phyloP scores from a whole-genome alignment of 306 rosid genomes.

The Cicer yamashitae region DNA sequence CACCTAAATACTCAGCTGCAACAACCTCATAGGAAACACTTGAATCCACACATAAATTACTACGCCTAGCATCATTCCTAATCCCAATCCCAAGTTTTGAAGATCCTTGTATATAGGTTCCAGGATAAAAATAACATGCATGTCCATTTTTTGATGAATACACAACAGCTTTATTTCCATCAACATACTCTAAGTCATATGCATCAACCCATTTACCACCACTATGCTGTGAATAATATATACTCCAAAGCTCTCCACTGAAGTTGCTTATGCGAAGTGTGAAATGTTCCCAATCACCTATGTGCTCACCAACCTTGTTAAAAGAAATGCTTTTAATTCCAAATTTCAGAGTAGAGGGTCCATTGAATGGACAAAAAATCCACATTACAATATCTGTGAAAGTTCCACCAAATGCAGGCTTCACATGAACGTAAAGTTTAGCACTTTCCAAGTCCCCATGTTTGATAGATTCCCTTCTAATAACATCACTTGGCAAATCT shows the following conservation, averaged over 20 bases:
- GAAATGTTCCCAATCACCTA: conserved; percentile 89
- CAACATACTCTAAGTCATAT: conserved; percentile 44
- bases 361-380: conserved; percentile 95
- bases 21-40: conserved; percentile 42
- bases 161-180: conserved; percentile 53
- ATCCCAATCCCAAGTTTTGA: conserved; percentile 54
- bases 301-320: conserved; percentile 73
- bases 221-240: conserved; percentile 58
- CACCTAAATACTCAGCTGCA: conserved; percentile 58
- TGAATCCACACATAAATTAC: conserved; percentile 50
- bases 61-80: conserved; percentile 46
- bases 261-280: conserved; percentile 62
- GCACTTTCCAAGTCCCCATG: conserved; percentile 75
- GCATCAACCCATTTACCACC: conserved; percentile 58
- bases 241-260: conserved; percentile 54
- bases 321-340: conserved; percentile 60
- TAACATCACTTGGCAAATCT: conserved; percentile 73
- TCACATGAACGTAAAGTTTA: conserved; percentile 78
- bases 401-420: conserved; percentile 88
- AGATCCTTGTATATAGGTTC: conserved; percentile 57
- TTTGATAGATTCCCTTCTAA: conserved; percentile 55
- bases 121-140: conserved; percentile 50
- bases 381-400: conserved; percentile 91
- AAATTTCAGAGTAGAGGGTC: conserved; percentile 79
- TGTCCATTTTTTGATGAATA: conserved; percentile 56